Evolutionary conservation across 768 basidiomycete genomes (phyloP).

Genomic region (Phylloporus sp.): DNA sequence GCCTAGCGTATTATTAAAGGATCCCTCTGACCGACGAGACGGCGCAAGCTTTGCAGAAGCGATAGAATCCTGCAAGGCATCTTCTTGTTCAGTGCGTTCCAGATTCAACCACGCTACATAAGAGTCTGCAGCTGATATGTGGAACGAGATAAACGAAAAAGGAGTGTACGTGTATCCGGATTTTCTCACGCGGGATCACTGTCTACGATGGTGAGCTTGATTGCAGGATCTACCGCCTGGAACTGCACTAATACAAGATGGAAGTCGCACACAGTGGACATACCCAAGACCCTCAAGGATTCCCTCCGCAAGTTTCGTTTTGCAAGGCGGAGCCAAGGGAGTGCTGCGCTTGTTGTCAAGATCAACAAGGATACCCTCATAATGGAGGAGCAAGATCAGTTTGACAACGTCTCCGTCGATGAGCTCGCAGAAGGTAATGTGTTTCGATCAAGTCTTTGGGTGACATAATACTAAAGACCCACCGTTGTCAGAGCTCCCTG

Average conservation of each 20-base stretch:
- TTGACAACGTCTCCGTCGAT: slow-evolving; percentile 70
- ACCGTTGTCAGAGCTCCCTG: slow-evolving; percentile 66
- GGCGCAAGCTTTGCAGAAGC: too few relatives aligned
- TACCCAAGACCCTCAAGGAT: slow-evolving; percentile 73
- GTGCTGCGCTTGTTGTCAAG: slow-evolving; percentile 82
- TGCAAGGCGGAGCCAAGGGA: slow-evolving; percentile 57
- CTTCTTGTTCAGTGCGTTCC: too few relatives aligned
- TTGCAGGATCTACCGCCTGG: not conserved
- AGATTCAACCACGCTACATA: too few relatives aligned
- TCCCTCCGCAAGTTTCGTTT: slow-evolving; percentile 83
- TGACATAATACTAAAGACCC: not conserved
- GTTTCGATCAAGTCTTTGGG: not conserved
- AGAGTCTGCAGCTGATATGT: too few relatives aligned
- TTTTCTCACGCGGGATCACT: not conserved
- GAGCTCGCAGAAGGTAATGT: slow-evolving; percentile 80
- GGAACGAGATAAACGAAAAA: too few relatives aligned
- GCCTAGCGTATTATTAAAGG: too few relatives aligned
- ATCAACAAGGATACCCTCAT: slow-evolving; percentile 79
- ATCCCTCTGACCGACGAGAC: too few relatives aligned
- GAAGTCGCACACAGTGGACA: slow-evolving; percentile 66
- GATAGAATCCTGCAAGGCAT: too few relatives aligned
- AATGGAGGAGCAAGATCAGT: slow-evolving; percentile 82
- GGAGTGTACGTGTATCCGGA: too few relatives aligned
- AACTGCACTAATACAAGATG: not conserved
- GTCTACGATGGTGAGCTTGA: slow-evolving; percentile 22